These are phyloP conservation scores for Rhododendron kiyosumense DNA, from an alignment of 148 eudicot species.

Conservation along the genomic window DNA sequence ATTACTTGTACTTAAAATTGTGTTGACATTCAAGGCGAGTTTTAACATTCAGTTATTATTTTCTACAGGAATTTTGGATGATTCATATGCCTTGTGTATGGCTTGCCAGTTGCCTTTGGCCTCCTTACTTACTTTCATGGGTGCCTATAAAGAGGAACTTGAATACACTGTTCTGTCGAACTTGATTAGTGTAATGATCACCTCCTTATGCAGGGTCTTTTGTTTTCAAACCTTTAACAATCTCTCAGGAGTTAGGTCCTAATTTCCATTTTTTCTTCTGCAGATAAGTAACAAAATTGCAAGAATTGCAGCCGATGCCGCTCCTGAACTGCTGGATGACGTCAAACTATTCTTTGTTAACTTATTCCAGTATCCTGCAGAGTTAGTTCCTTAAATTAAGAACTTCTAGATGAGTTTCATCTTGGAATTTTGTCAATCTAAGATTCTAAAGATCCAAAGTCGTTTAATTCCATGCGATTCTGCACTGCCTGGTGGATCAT, in stretches of 20 bases:
- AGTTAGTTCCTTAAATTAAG: slow-evolving; percentile 36
- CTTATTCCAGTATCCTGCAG: slow-evolving; percentile 72
- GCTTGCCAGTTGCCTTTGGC: slow-evolving; percentile 66
- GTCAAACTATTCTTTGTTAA: slow-evolving; percentile 60
- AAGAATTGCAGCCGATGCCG: slow-evolving; percentile 80
- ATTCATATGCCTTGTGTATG: slow-evolving; percentile 74
- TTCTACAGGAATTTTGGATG: slow-evolving; percentile 83
- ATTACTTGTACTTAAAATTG: background rate
- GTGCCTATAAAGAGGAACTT: slow-evolving; percentile 71
- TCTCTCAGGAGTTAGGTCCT: slow-evolving; percentile 5
- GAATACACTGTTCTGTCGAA: slow-evolving; percentile 89
- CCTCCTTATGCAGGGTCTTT: background rate
- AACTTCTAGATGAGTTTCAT: background rate
- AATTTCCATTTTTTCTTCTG: background rate
- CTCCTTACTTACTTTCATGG: slow-evolving; percentile 75
- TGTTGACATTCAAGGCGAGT: background rate
- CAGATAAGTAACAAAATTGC: slow-evolving; percentile 71
- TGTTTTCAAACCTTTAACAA: background rate
- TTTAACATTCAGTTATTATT: slow-evolving; percentile 1
- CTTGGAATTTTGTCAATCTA: background rate
- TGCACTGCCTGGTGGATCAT: background rate
- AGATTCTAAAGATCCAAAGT: background rate
- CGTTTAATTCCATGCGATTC: background rate
- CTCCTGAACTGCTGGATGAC: slow-evolving; percentile 51
- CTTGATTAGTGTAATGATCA: slow-evolving; percentile 57